Percentiles rank a stretch among this genome's conserved stretches.
Conservation (phyloP, 2,329 filamentous ascomycete genomes). For the Diaporthe batatas region DNA sequence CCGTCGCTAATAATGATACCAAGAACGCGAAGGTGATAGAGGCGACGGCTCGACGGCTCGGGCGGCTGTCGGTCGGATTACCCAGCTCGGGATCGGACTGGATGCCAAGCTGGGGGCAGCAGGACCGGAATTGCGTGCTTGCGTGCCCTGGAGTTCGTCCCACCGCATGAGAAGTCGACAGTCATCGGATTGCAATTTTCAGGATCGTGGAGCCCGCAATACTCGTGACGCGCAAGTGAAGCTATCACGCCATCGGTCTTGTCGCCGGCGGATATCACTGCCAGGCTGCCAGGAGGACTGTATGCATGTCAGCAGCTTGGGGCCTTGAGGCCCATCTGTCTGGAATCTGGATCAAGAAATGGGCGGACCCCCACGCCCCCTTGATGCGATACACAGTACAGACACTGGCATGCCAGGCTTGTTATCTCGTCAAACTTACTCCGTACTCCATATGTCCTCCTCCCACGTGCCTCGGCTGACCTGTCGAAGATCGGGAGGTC, state of each 20-base stretch:
- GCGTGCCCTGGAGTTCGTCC: constrained; percentile 35
- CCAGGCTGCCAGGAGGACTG: no score
- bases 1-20: not conserved
- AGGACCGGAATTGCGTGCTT: constrained; percentile 40
- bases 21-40: constrained; percentile 3
- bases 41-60: constrained; percentile 29
- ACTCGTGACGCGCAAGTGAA: constrained; percentile 23
- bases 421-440: not conserved
- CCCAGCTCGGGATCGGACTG: constrained; percentile 21
- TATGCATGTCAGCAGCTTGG: not conserved
- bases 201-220: constrained; percentile 8
- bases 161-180: constrained; percentile 6
- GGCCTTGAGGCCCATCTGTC: no score
- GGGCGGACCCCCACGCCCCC: not conserved
- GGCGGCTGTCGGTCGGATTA: constrained; percentile 37
- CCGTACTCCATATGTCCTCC: not conserved
- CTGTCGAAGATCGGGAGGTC: not conserved
- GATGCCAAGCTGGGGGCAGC: not conserved
- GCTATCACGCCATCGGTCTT: constrained; percentile 40
- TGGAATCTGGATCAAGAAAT: not conserved
- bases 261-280: not conserved
- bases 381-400: not conserved
- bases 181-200: constrained; percentile 28
- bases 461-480: not conserved
- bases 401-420: not conserved